Base-by-base conservation (phyloP, 805 yeast genomes). In the Saccharomycopsis babjevae region DNA sequence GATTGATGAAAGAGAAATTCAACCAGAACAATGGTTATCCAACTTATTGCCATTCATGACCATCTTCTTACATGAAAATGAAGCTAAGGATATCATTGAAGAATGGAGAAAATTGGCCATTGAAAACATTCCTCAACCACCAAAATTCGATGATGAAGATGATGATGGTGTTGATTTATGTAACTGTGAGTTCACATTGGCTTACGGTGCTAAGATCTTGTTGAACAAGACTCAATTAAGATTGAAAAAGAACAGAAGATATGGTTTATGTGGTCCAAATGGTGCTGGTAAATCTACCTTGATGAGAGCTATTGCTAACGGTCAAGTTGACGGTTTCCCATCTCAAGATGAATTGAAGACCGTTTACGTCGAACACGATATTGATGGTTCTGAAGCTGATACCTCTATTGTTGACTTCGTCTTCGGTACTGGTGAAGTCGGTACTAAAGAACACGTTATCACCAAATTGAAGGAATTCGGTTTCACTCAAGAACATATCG, bases 161-260 rank as follows among this genome's bases (percentile, higher is more conserved):
- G 97, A 91, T 75, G 98, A 94, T 76, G 99, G 98, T 82, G 98
- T 94, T 83, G 98, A 94, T 77, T 84, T 94, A 75, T 94, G 99
- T 87, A 94, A 94, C 96, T 93, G 98, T 88, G 99, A 94, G 86
- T 94, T 94, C 92, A 94, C 99, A 65, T 85, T 94, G 74, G 99
- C 99, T 78, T 94, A 94, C 80, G 99, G 99, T 93, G 99, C 99
- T 74, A 94, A 94, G 89, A 94, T 94, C 84, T 85, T 94, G 82
- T 90, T 94, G 80, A 94, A 94, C 93, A 93, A 94, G 82, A 94
- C 99, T 71, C 97, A 93, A 83, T 86, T 94, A 77, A 91, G 99
- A 82, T 88, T 94, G 77, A 91, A 90, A 91, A 87, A 97, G 84
- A 94, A 88, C 82, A 92, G 97, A 83, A 89, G 99, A 83, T 94